Base-by-base conservation (phyloP, 140 eudicot species). In the Erigeron philadelphicus region DNA sequence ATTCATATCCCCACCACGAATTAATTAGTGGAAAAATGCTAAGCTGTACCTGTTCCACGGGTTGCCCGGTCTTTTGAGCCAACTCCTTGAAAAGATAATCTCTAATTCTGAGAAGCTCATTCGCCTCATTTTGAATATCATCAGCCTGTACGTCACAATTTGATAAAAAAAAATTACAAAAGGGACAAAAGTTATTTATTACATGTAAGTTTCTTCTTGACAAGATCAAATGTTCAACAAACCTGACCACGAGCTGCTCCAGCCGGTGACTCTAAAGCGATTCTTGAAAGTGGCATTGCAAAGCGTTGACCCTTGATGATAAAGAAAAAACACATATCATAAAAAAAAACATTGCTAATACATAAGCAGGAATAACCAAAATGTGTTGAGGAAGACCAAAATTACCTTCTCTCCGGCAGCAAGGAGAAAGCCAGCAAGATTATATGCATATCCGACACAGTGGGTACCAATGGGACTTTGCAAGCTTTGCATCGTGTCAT, bases 361-460 rank as follows among this genome's bases (percentile, higher is more conserved):
- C 38, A 38, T 19, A 19, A 58, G 11, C 25, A 54, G 7, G 25
- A 54, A 54, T 61, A 35, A 13, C 18, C 4, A 41, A 45, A 67
- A 17, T 54, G 16, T 17, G 53, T 23, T 59, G 52, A 16, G 7
- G 25, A 18, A 58, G 56, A 73, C n/a, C 38, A 19, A 19, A 12
- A 12, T 61, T 83, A 92, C 98, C 92, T 92, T 92, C 57, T 88
- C 95, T 55, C 98, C 98, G 50, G 95, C 96, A 57, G 96, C 88
- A 63, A 92, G 92, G 69, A 92, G 79, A 66, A 82, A 92, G 25
- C 80, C 90, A 5, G 96, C 92, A 63, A 92, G 62, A 84, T 84
- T 83, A 78, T 75, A 81, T 2, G 96, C 92, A 49, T 65, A 81
- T 62, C 92, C 90, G 4, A 92, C 71, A 76, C 96, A 88, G 76